Evolutionary conservation across 345 rosid species (phyloP).

Genomic region (Melastoma malabathricum): DNA sequence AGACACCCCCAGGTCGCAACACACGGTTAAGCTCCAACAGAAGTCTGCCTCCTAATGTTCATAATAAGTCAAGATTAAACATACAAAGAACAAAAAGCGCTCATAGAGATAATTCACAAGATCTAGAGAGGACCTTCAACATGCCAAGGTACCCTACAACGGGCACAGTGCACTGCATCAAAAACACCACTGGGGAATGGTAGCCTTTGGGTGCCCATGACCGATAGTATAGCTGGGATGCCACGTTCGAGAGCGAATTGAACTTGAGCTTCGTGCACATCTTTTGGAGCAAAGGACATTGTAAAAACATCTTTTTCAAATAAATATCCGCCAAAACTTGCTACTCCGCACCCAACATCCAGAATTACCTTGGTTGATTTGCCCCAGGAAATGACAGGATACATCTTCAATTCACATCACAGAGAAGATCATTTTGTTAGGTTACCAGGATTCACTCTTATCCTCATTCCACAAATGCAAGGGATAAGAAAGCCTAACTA

Average conservation of each 20-base stretch:
- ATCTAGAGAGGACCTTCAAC: slow-evolving; percentile 42
- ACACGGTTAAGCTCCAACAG: slow-evolving; percentile 83
- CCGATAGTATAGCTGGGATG: slow-evolving; percentile 68
- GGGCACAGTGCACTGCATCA: slow-evolving; percentile 78
- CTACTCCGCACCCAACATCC: slow-evolving; percentile 94
- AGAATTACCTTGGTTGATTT: slow-evolving; percentile 53
- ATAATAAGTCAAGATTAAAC: slow-evolving; percentile 8
- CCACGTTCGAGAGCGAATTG: slow-evolving; percentile 90
- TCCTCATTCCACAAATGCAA: too few species aligned
- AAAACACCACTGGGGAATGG: slow-evolving; percentile 72
- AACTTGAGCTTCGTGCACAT: slow-evolving; percentile 92
- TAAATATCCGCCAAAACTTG: slow-evolving; percentile 85
- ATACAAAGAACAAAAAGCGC: slow-evolving; percentile 1
- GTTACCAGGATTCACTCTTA: too few species aligned
- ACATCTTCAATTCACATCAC: slow-evolving; percentile 25
- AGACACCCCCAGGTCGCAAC: slow-evolving; percentile 80
- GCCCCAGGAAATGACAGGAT: slow-evolving; percentile 67
- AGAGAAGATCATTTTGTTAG: too few species aligned
- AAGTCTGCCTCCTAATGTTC: slow-evolving; percentile 64
- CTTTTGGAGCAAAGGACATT: slow-evolving; percentile 92
- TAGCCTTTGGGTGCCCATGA: slow-evolving; percentile 79
- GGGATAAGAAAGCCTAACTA: too few species aligned
- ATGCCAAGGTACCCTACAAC: slow-evolving; percentile 96
- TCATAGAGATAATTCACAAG: background rate
- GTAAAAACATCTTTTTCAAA: slow-evolving; percentile 69